Evolutionary conservation across 2,329 filamentous ascomycete species (phyloP).

Genomic region (Beauveria brongniartii): DNA sequence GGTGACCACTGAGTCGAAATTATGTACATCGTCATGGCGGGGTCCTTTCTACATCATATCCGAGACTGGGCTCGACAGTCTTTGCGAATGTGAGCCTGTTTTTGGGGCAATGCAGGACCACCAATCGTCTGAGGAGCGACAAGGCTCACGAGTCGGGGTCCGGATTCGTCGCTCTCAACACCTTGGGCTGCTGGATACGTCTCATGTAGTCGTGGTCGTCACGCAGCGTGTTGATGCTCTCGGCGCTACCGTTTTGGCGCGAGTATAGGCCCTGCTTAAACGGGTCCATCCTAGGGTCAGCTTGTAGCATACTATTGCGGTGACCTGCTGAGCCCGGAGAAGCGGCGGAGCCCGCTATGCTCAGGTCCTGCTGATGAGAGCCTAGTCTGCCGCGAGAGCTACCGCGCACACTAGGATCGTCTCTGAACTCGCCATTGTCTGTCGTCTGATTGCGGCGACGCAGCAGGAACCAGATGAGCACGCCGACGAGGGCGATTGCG

Average conservation of each 20-base stretch:
- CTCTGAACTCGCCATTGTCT: conserved; percentile 33
- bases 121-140: neutral
- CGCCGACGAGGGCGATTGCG: conserved; percentile 25
- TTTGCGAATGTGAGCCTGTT: neutral
- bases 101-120: neutral
- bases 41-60: conserved; percentile 5
- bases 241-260: conserved; percentile 46
- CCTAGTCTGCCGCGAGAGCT: conserved; percentile 42
- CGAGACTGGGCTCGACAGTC: neutral
- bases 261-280: conserved; percentile 49
- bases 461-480: conserved; percentile 30
- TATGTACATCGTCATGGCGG: conserved; percentile 9
- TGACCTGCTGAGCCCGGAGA: conserved; percentile 34
- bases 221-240: conserved; percentile 55
- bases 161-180: conserved; percentile 56
- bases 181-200: conserved; percentile 46
- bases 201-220: conserved; percentile 61
- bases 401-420: conserved; percentile 39
- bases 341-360: conserved; percentile 20
- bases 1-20: conserved; percentile 7
- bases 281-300: conserved; percentile 57
- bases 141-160: conserved; percentile 32
- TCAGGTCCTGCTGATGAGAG: conserved; percentile 37
- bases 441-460: conserved; percentile 35
- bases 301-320: conserved; percentile 45